phyloP scores from a whole-genome alignment of 371 early-diverging fungal species.

The Mortierella sp. region DNA sequence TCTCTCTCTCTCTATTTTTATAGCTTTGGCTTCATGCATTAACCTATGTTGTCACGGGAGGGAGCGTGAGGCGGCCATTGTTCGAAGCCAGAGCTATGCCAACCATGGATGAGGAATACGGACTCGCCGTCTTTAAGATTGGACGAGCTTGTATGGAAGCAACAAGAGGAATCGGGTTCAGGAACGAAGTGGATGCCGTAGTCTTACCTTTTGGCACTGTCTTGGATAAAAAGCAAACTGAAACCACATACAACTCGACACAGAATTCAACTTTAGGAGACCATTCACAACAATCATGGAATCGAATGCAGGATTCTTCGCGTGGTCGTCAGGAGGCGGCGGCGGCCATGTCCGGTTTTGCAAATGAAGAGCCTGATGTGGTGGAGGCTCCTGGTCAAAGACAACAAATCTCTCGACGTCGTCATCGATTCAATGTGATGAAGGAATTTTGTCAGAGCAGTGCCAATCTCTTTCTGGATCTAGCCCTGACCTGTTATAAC shows the following conservation, averaged over 20 bases:
- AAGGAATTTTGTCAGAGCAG: slow-evolving; percentile 37
- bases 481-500: slow-evolving; percentile 18
- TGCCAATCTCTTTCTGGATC: slow-evolving; percentile 22
- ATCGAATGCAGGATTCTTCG: slow-evolving; percentile 4
- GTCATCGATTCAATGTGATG: slow-evolving; percentile 32
- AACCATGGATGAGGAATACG: slow-evolving; percentile 42
- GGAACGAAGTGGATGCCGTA: slow-evolving; percentile 51
- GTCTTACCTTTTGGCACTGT: slow-evolving; percentile 45
- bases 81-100: slow-evolving; percentile 52
- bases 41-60: slow-evolving; percentile 50
- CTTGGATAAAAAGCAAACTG: slow-evolving; percentile 23
- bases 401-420: slow-evolving; percentile 30
- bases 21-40: slow-evolving; percentile 45
- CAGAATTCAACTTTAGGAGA: background rate
- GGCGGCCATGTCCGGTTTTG: slow-evolving; percentile 24
- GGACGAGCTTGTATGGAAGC: slow-evolving; percentile 56
- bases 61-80: slow-evolving; percentile 52
- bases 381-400: slow-evolving; percentile 38
- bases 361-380: slow-evolving; percentile 42
- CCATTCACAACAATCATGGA: background rate
- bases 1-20: background rate
- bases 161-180: slow-evolving; percentile 45
- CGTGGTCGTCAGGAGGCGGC: background rate
- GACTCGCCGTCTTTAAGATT: slow-evolving; percentile 52
- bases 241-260: background rate